Evolutionary conservation across 129 eudicot species (phyloP), one percentile per base, ranked within the genome.

Genomic region (Deinandra increscens): DNA sequence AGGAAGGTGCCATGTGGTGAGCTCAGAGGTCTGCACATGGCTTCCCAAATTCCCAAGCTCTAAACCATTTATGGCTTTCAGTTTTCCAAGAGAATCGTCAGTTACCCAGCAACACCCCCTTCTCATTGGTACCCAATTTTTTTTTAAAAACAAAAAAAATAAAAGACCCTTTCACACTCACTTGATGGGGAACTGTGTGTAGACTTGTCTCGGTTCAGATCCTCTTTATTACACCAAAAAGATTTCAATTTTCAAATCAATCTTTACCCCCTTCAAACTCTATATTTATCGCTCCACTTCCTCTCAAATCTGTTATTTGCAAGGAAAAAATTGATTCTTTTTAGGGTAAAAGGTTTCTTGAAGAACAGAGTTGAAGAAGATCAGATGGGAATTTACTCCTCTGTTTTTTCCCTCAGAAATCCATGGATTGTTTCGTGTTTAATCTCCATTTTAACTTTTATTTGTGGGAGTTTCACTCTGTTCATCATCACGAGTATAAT

Each of bases 21-120:
- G 86, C 95, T 81, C 89, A 86, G 96, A 88, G 81, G 59, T 76
- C 78, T 78, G 85, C 98, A 92, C 96, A 88, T 92, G 98, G 84
- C 87, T 77, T 86, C 89, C 75, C 89, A 44, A 34, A 71, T 81
- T 86, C 81, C 95, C 81, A 92, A 72, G 87, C 70, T 66, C 70
- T 80, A 75, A 77, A 69, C 75, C 75, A 76, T 48, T n/a, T 43
- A 73, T 67, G 74, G 78, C 67, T 82, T 84, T 81, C 80, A 68
- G 54, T 67, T 81, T 75, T 78, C 86, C 84, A 74, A 85, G 87
- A 80, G 96, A 87, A 91, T 85, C 91, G 81, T 79, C 75, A 78
- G 85, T 84, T 78, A 81, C 85, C 65, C 81, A 77, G 64, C 76
- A 77, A 77, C n/a, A 53, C 81, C 61, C 76, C 65, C 61, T 61